Base-by-base conservation (phyloP, 169 alveolate species). In the Cryptosporidium tyzzeri region DNA sequence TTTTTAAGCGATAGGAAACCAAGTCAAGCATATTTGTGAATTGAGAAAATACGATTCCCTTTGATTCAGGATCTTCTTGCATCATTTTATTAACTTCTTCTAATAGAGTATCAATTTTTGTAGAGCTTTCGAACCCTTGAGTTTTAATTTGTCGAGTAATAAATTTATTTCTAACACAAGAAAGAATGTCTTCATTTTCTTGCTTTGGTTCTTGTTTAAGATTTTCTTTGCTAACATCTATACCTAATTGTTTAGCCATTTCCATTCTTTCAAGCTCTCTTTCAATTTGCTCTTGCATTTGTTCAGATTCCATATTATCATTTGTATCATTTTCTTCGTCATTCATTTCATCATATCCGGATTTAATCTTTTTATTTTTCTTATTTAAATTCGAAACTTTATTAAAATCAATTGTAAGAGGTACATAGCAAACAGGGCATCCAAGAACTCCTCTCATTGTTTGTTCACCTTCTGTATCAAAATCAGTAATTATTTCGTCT, bases 21-120 rank as follows among this genome's bases (percentile, higher is more conserved):
- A 95, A 93, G 69, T 95, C 97, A 45, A 96, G 93, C 96, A 96
- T 94, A 50, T 95, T 94, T 41, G 96, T 94, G 80, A 93, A 96
- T 84, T 94, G 97, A 12, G 97, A 95, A 86, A 96, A 96, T 12
- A 96, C 97, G 75, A 96, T 68, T 29, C 94, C 93, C 67, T 96
- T 96, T 55, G 93, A 95, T 8, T 91, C 85, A 65, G 94, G 84
- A 65, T 91, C 94, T 33, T 80, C 91, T 23, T 67, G 51, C 9
- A 91, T 87, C 16, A 93, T 92, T 37, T 74, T 84, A 55, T 91
- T 51, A 16, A 96, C 91, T 55, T 95, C 97, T 84, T 93, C 95
- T 73, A 93, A 75, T 44, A 95, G 70, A 0, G 96, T 95, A 70
- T 95, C 95, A 12, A 95, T 93, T 85, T 93, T 94, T 18, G 96